Conservation (phyloP, 2,329 filamentous ascomycete genomes). For the Cladosporium sp. region DNA sequence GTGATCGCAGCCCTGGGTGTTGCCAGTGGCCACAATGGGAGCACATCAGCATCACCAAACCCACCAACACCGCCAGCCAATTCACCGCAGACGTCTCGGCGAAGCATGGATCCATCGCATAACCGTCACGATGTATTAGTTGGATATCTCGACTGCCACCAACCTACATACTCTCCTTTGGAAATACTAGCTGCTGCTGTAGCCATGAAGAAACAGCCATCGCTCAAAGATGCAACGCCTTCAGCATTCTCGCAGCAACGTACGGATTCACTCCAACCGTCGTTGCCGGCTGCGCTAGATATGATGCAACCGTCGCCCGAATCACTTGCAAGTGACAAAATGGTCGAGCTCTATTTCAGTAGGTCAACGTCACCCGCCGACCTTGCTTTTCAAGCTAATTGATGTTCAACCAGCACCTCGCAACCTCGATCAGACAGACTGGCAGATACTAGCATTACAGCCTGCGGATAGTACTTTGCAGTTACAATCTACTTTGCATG, state of each 20-base stretch:
- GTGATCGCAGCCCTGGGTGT: constrained; percentile 1
- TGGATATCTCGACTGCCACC: constrained; percentile 5
- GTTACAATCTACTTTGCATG: constrained; percentile 3
- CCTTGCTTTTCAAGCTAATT: not conserved
- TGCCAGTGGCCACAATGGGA: not conserved
- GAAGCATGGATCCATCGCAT: not conserved
- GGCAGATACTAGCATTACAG: constrained; percentile 7
- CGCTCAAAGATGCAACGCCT: not conserved
- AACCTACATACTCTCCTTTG: constrained; percentile 6
- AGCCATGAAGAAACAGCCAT: not conserved
- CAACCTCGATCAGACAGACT: constrained; percentile 3
- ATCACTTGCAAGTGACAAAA: constrained; percentile 3
- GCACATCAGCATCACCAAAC: not conserved
- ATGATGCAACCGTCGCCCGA: not conserved
- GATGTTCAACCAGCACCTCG: not conserved
- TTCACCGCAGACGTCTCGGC: not conserved
- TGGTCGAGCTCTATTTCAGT: constrained; percentile 10
- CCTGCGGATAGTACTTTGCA: constrained; percentile 7
- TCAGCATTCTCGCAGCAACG: not conserved
- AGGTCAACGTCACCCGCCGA: not conserved
- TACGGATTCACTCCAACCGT: not conserved
- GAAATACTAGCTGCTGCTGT: constrained; percentile 9
- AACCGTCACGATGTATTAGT: not conserved
- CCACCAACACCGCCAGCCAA: not conserved
- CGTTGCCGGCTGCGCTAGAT: not conserved